Percentiles rank a stretch among this genome's conserved stretches.
Evolutionary conservation across 208 protist genomes (phyloP).

Genomic region (Wallacemonas rigidus): DNA sequence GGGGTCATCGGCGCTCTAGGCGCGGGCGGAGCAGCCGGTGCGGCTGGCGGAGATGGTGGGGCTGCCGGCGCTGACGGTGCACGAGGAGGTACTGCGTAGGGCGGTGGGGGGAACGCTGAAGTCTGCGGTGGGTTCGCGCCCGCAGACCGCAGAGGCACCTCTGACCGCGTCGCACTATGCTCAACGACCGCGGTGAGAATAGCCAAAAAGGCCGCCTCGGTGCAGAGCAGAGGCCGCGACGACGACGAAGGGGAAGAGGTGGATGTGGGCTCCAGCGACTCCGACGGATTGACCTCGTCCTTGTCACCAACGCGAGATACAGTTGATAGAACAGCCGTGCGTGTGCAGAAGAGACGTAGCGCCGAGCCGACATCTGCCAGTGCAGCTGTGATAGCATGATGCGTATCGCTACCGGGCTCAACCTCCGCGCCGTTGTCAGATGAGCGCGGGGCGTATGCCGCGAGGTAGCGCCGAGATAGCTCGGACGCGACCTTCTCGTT

Average conservation of each 20-base stretch:
- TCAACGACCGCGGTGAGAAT: not conserved
- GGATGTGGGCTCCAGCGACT: no score
- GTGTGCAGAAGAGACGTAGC: not conserved
- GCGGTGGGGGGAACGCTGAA: no score
- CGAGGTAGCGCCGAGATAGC: not conserved
- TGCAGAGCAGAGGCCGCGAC: not conserved
- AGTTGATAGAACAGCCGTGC: no score
- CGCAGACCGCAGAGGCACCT: no score
- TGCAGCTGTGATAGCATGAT: not conserved
- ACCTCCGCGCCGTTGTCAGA: not conserved
- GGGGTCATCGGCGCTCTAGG: no score
- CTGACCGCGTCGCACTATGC: not conserved
- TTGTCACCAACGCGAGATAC: no score
- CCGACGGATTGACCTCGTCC: not conserved
- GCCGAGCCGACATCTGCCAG: not conserved
- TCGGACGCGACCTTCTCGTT: conserved; percentile 3
- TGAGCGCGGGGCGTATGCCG: not conserved
- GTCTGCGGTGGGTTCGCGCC: no score
- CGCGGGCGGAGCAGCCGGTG: no score
- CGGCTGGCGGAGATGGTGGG: no score
- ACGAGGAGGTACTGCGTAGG: no score
- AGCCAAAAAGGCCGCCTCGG: not conserved
- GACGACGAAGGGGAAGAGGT: no score
- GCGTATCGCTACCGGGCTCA: not conserved
- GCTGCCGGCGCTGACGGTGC: no score